phyloP scores from a whole-genome alignment of 2,329 filamentous ascomycete species.

The Monilinia fructicola region DNA sequence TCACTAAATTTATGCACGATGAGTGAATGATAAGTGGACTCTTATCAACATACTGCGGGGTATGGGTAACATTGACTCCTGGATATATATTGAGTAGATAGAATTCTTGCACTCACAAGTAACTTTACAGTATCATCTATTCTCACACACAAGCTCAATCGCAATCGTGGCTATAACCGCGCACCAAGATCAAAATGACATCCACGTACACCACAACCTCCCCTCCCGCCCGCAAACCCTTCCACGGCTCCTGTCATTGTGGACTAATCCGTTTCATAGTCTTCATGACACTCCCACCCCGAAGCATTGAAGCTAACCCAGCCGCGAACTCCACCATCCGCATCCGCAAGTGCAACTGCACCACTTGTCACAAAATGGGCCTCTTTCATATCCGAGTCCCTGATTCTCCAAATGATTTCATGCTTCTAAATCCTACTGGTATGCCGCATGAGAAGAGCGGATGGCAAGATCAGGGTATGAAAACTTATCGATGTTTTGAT shows the following conservation, averaged over 20 bases:
- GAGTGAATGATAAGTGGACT: neutral
- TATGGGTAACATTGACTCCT: neutral
- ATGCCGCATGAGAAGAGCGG: constrained; percentile 28
- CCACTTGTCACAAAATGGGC: constrained; percentile 49
- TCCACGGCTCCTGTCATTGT: constrained; percentile 50
- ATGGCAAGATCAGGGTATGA: constrained; percentile 44
- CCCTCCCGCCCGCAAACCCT: constrained; percentile 31
- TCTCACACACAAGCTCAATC: too few relatives aligned
- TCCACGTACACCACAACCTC: constrained; percentile 5
- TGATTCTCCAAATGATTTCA: constrained; percentile 46
- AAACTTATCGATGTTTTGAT: constrained; percentile 44
- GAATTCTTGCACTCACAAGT: neutral
- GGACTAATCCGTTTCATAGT: constrained; percentile 46
- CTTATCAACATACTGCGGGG: neutral
- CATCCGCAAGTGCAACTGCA: constrained; percentile 48
- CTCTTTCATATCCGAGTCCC: constrained; percentile 48
- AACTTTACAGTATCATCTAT: neutral
- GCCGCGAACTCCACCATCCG: constrained; percentile 29
- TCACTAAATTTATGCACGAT: neutral
- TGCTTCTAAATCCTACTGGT: constrained; percentile 45
- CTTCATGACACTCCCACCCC: constrained; percentile 46
- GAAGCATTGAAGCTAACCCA: constrained; percentile 31
- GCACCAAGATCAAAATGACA: neutral
- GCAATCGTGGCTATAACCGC: neutral
- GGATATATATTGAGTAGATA: neutral